Conservation (phyloP, 805 yeast species). For the Myxozyma melibiosi region DNA sequence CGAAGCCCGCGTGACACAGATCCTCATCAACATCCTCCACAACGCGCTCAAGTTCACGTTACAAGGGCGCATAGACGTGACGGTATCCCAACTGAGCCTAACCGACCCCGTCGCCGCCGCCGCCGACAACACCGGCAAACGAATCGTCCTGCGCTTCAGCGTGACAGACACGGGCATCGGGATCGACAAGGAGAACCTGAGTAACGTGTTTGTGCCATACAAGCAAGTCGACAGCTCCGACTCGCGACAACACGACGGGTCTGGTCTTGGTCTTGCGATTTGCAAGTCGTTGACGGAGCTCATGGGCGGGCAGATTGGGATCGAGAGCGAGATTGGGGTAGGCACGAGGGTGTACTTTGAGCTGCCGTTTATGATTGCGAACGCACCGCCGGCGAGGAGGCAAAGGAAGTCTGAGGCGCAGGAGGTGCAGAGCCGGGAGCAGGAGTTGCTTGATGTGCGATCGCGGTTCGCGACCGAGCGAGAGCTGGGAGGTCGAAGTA, state of each 20-base stretch:
- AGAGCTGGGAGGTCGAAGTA: too few species aligned
- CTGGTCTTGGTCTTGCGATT: conserved; percentile 20
- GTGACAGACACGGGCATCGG: conserved; percentile 23
- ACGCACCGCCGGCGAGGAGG: background rate
- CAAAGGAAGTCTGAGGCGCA: too few species aligned
- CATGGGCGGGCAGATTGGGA: conserved; percentile 14
- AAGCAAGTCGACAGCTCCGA: conserved; percentile 16
- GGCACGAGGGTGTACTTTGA: conserved; percentile 18
- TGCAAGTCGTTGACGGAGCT: conserved; percentile 15
- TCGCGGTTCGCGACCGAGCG: conserved; percentile 1
- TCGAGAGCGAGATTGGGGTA: conserved; percentile 6
- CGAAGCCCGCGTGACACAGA: conserved; percentile 4
- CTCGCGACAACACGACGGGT: conserved; percentile 19
- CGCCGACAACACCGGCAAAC: background rate
- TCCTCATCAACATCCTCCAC: conserved; percentile 12
- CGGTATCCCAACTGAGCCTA: background rate
- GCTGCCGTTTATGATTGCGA: conserved; percentile 8
- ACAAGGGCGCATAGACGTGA: conserved; percentile 3
- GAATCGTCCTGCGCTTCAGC: background rate
- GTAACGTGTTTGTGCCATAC: conserved; percentile 6
- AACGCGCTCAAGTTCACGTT: conserved; percentile 20
- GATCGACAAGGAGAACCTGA: background rate
- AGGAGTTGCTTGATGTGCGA: background rate
- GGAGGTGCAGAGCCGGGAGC: too few species aligned
- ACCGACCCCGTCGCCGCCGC: too few species aligned